These are phyloP conservation scores for Cladorrhinum sp. DNA, from an alignment of 2,329 filamentous ascomycete genomes.

Conservation along the genomic window DNA sequence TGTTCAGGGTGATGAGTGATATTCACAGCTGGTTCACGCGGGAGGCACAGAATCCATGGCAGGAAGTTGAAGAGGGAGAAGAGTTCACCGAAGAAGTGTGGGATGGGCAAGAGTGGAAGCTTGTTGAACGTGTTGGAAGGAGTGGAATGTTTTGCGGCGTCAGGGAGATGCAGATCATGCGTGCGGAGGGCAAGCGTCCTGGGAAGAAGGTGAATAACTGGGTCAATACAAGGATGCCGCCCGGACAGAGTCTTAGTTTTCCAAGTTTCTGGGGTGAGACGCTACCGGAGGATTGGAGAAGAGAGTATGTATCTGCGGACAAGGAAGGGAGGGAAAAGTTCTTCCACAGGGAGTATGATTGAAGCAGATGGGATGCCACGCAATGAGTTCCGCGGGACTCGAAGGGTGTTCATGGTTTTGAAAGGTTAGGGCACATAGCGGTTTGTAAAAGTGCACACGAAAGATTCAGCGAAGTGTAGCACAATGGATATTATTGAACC, in stretches of 20 bases:
- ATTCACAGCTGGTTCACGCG: constrained; percentile 56
- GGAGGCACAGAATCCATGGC: constrained; percentile 59
- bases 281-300: constrained; percentile 20
- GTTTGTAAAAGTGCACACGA: too few relatives aligned
- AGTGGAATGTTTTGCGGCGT: constrained; percentile 56
- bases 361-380: neutral
- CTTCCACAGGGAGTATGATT: constrained; percentile 7
- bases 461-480: too few relatives aligned
- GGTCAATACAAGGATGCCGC: constrained; percentile 35
- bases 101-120: constrained; percentile 40
- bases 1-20: constrained; percentile 58
- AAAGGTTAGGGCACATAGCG: too few relatives aligned
- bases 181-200: constrained; percentile 26
- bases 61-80: constrained; percentile 57
- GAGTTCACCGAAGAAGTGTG: constrained; percentile 50
- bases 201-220: constrained; percentile 35
- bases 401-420: too few relatives aligned
- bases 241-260: constrained; percentile 34
- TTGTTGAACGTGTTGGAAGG: constrained; percentile 43
- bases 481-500: too few relatives aligned
- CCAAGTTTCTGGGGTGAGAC: constrained; percentile 26
- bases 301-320: neutral
- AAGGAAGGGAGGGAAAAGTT: constrained; percentile 1
- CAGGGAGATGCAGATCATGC: constrained; percentile 45
- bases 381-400: too few relatives aligned